These are phyloP conservation scores for Calonectria pauciramosa DNA, from an alignment of 2,329 filamentous ascomycete genomes.

Conservation along the genomic window DNA sequence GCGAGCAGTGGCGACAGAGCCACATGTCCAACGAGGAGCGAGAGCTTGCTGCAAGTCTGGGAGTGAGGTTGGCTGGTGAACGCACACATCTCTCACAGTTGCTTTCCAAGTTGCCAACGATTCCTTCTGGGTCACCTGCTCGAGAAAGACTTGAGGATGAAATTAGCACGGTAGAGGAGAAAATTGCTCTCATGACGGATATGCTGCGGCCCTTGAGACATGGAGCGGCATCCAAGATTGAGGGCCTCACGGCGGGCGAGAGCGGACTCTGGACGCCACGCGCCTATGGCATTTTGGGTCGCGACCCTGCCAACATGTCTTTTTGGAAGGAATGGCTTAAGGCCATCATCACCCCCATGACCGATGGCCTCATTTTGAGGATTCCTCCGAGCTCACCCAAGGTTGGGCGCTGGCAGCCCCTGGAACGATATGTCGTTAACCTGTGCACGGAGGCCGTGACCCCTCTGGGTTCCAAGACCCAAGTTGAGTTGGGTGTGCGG, in stretches of 20 bases:
- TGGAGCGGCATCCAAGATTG: constrained; percentile 95
- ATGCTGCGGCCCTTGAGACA: constrained; percentile 92
- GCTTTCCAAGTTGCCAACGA: constrained; percentile 83
- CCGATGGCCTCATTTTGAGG: constrained; percentile 84
- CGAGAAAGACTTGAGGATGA: constrained; percentile 91
- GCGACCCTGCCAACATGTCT: constrained; percentile 83
- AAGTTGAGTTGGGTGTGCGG: constrained; percentile 91
- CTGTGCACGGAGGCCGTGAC: constrained; percentile 95
- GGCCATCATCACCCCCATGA: constrained; percentile 96
- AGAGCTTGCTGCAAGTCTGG: constrained; percentile 91
- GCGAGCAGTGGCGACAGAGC: constrained; percentile 85
- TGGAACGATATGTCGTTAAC: constrained; percentile 97
- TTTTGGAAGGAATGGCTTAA: constrained; percentile 99
- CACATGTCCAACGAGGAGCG: constrained; percentile 93
- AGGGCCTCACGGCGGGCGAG: constrained; percentile 94
- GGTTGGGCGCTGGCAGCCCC: constrained; percentile 93
- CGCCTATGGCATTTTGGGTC: constrained; percentile 91
- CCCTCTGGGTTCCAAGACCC: constrained; percentile 92
- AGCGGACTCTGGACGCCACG: constrained; percentile 96
- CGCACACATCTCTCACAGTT: constrained; percentile 91
- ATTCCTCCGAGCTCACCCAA: constrained; percentile 91
- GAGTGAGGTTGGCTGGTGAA: constrained; percentile 88
- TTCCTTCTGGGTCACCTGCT: constrained; percentile 83
- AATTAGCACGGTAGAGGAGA: constrained; percentile 96
- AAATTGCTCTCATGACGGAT: constrained; percentile 97